Evolutionary conservation across 805 yeast genomes (phyloP).

Genomic region (Ogataea paraovalis): DNA sequence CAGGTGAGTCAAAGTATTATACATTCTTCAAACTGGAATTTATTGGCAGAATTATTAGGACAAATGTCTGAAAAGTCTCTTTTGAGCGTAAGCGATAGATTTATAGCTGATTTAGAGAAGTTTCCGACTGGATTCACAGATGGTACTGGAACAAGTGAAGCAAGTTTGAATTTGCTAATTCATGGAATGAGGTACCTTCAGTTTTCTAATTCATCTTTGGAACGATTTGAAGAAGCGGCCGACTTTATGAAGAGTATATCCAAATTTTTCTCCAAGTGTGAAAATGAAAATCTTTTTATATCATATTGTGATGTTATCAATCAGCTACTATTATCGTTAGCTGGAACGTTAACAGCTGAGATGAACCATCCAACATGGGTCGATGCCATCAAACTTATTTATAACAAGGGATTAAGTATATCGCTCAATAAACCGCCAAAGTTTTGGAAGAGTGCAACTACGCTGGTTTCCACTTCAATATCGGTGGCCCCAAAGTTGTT

Average conservation of each 20-base stretch:
- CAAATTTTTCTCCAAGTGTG: slow-evolving; percentile 70
- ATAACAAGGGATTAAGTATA: slow-evolving; percentile 42
- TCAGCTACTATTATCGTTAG: slow-evolving; percentile 72
- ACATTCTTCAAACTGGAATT: slow-evolving; percentile 89
- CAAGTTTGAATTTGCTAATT: slow-evolving; percentile 67
- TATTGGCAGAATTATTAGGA: slow-evolving; percentile 85
- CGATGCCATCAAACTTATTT: slow-evolving; percentile 66
- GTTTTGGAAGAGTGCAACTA: slow-evolving; percentile 65
- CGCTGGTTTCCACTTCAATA: slow-evolving; percentile 66
- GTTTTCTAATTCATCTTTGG: slow-evolving; percentile 80
- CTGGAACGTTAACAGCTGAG: slow-evolving; percentile 86
- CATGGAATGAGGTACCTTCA: slow-evolving; percentile 88
- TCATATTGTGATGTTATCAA: slow-evolving; percentile 86
- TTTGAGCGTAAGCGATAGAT: slow-evolving; percentile 84
- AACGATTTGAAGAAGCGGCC: slow-evolving; percentile 87
- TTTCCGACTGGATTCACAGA: slow-evolving; percentile 51
- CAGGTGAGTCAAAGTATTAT: slow-evolving; percentile 63
- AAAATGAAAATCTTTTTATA: slow-evolving; percentile 57
- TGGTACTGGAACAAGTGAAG: slow-evolving; percentile 28
- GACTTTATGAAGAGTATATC: slow-evolving; percentile 83
- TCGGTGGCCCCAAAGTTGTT: slow-evolving; percentile 78
- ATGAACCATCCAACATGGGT: slow-evolving; percentile 96
- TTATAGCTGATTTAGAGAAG: slow-evolving; percentile 88
- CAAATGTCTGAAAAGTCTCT: slow-evolving; percentile 85
- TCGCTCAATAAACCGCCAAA: slow-evolving; percentile 39